These are phyloP conservation scores for Orychophragmus violaceus DNA, from an alignment of 345 rosid genomes.

Conservation along the genomic window DNA sequence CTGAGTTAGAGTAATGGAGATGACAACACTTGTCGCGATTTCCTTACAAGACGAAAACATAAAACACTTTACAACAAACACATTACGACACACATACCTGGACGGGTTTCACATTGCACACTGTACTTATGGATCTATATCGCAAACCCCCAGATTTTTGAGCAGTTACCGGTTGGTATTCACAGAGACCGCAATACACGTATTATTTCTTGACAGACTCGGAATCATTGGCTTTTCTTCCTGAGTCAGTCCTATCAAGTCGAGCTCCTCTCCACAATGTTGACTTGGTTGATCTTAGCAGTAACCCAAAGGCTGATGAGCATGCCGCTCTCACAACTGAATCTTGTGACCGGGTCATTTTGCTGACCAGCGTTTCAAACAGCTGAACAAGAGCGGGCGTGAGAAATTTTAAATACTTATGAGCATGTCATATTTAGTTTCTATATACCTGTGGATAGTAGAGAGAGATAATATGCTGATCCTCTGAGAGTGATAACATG, in stretches of 20 bases:
- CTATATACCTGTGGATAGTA: constrained; percentile 65
- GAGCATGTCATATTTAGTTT: constrained; percentile 1
- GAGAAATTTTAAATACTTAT: not conserved
- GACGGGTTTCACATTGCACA: constrained; percentile 4
- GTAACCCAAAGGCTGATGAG: constrained; percentile 63
- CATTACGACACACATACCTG: not conserved
- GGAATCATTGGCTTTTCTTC: constrained; percentile 35
- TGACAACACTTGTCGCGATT: not conserved
- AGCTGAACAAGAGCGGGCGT: constrained; percentile 40
- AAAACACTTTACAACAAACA: constrained; percentile 27
- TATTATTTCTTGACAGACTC: constrained; percentile 28
- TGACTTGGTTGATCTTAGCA: constrained; percentile 62
- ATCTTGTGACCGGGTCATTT: constrained; percentile 70
- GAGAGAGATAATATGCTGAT: constrained; percentile 58
- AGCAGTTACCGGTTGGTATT: constrained; percentile 3
- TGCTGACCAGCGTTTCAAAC: constrained; percentile 69
- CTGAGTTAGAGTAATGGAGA: constrained; percentile 7
- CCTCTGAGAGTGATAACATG: constrained; percentile 75
- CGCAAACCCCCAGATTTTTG: not conserved
- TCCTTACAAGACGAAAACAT: constrained; percentile 1
- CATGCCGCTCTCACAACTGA: constrained; percentile 77
- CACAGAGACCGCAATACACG: not conserved
- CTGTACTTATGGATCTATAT: constrained; percentile 14
- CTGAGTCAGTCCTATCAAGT: constrained; percentile 49
- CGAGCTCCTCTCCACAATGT: constrained; percentile 54